A percentile compares a stretch with the other conserved stretches of the same genome.
These are phyloP conservation scores for Lecanosticta acicola DNA, from an alignment of 2,329 filamentous ascomycete genomes.

Conservation along the genomic window DNA sequence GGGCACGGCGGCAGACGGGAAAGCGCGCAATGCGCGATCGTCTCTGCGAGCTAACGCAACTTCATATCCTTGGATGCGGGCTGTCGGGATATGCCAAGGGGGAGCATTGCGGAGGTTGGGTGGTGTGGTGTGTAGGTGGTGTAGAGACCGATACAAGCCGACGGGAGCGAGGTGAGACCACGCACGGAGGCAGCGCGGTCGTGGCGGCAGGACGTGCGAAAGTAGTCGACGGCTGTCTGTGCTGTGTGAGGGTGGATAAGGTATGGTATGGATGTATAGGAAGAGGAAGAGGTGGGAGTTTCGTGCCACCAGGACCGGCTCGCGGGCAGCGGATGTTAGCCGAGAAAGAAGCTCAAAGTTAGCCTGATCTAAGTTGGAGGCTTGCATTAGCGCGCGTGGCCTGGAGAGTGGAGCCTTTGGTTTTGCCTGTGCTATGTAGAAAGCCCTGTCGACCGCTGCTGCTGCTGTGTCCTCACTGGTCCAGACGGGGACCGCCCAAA, in stretches of 20 bases:
- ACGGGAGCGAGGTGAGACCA: background rate
- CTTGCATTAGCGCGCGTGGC: background rate
- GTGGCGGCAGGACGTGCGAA: too few relatives aligned
- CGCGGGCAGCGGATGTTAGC: background rate
- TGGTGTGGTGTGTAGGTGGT: background rate
- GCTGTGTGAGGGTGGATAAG: background rate
- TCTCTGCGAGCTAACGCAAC: background rate
- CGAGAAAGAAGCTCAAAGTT: background rate
- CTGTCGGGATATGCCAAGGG: background rate
- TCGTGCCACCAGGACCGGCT: too few relatives aligned
- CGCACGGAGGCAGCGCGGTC: background rate
- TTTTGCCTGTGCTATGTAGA: background rate
- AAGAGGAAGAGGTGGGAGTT: too few relatives aligned
- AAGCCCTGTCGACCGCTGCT: background rate
- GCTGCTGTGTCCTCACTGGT: background rate
- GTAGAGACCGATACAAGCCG: background rate
- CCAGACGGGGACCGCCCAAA: background rate
- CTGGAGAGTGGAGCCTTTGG: background rate
- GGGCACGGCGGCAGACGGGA: background rate
- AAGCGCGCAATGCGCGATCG: background rate
- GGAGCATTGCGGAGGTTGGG: background rate
- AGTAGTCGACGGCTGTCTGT: too few relatives aligned
- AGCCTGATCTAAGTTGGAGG: background rate
- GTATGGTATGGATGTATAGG: background rate
- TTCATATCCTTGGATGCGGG: background rate